phyloP scores from a whole-genome alignment of 495 filamentous ascomycete genomes.

The Penicillium manginii region DNA sequence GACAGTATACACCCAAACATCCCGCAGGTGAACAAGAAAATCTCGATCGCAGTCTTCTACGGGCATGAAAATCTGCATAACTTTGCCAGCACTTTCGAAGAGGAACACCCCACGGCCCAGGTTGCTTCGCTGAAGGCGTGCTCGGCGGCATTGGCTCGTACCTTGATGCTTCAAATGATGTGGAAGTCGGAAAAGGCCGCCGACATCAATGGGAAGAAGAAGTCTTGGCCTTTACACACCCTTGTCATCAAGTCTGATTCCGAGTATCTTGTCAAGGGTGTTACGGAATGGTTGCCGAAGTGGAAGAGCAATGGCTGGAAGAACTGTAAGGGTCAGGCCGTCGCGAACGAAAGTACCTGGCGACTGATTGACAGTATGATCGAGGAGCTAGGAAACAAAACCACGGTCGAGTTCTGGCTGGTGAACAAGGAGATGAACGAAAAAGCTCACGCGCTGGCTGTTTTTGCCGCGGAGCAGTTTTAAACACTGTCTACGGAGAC shows the following conservation, averaged over 20 bases:
- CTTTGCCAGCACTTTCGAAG: constrained; percentile 1
- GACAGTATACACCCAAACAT: constrained; percentile 6
- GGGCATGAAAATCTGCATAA: constrained; percentile 17
- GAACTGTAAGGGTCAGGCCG: constrained; percentile 16
- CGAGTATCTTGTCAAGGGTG: constrained; percentile 43
- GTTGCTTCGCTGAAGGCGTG: constrained; percentile 23
- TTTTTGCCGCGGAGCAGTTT: not conserved
- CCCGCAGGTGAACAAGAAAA: not conserved
- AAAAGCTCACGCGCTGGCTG: not conserved
- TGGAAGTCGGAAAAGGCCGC: not conserved
- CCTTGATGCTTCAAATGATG: constrained; percentile 4
- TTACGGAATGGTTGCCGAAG: constrained; percentile 39
- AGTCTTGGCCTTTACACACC: constrained; percentile 15
- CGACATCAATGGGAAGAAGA: not conserved
- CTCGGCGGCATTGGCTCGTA: constrained; percentile 12
- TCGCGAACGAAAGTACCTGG: constrained; percentile 20
- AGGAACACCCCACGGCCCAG: constrained; percentile 17
- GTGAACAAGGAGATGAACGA: constrained; percentile 7
- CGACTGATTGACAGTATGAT: constrained; percentile 10
- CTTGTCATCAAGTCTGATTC: constrained; percentile 54
- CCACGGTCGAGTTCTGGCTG: constrained; percentile 22
- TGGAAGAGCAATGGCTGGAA: constrained; percentile 48
- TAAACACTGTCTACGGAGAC: not conserved
- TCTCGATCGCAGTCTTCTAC: constrained; percentile 18
- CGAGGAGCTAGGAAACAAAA: constrained; percentile 10